Percentiles rank a stretch among this genome's conserved stretches.
Evolutionary conservation across 2,329 filamentous ascomycete species (phyloP).

Genomic region (Alternaria infectoria): DNA sequence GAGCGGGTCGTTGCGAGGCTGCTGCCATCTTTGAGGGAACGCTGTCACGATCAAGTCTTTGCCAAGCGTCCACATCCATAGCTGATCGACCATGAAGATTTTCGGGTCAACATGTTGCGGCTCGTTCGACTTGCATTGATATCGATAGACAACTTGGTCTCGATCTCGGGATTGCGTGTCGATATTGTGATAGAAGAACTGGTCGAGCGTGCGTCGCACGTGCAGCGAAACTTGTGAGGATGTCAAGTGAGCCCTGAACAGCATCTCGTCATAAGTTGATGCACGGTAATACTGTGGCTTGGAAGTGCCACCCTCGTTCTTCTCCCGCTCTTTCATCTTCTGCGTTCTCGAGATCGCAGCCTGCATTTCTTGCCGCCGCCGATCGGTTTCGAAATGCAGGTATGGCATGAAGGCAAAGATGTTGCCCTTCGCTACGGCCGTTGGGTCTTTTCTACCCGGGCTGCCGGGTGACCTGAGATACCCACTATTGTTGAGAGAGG

Average conservation of each 20-base stretch:
- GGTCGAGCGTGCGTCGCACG: slow-evolving; percentile 67
- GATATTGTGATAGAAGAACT: slow-evolving; percentile 70
- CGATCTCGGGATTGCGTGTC: slow-evolving; percentile 65
- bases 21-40: slow-evolving; percentile 65
- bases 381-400: slow-evolving; percentile 68
- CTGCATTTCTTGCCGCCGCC: slow-evolving; percentile 63
- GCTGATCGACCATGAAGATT: slow-evolving; percentile 72
- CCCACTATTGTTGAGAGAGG: slow-evolving; percentile 33
- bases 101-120: slow-evolving; percentile 57
- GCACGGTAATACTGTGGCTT: slow-evolving; percentile 31
- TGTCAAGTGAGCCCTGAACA: slow-evolving; percentile 57
- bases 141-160: slow-evolving; percentile 70
- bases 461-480: slow-evolving; percentile 45
- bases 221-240: slow-evolving; percentile 59
- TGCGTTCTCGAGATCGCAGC: slow-evolving; percentile 55
- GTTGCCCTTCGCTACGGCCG: slow-evolving; percentile 41
- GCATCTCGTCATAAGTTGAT: slow-evolving; percentile 52
- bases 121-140: slow-evolving; percentile 51
- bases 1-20: slow-evolving; percentile 66
- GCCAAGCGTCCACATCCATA: slow-evolving; percentile 70
- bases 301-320: slow-evolving; percentile 16
- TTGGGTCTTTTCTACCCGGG: slow-evolving; percentile 42
- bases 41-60: slow-evolving; percentile 66
- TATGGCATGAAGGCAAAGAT: slow-evolving; percentile 66
- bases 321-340: slow-evolving; percentile 26